phyloP scores from a whole-genome alignment of 148 eudicot genomes.

The Spergularia bocconei region DNA sequence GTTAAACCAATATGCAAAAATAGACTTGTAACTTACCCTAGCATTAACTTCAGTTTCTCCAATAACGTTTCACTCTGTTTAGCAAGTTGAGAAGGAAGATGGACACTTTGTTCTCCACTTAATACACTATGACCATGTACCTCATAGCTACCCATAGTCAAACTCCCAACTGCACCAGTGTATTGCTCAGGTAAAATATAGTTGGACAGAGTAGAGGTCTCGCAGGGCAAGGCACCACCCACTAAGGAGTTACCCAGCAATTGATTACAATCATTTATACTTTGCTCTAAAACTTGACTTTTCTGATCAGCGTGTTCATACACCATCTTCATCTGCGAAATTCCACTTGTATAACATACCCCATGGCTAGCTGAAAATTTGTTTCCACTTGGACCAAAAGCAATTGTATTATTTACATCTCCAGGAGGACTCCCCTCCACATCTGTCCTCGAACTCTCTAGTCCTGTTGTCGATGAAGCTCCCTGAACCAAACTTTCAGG shows the following conservation, averaged over 20 bases:
- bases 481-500: slow-evolving; percentile 60
- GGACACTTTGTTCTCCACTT: slow-evolving; percentile 31
- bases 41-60: slow-evolving; percentile 52
- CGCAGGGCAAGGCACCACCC: slow-evolving; percentile 24
- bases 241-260: slow-evolving; percentile 24
- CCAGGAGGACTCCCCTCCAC: slow-evolving; percentile 25
- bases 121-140: slow-evolving; percentile 22
- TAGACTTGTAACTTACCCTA: slow-evolving; percentile 41
- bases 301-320: slow-evolving; percentile 22
- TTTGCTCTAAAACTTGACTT: slow-evolving; percentile 29
- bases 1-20: not conserved
- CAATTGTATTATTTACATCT: slow-evolving; percentile 23
- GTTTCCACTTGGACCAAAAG: slow-evolving; percentile 24
- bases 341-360: slow-evolving; percentile 33
- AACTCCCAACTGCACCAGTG: slow-evolving; percentile 22
- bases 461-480: slow-evolving; percentile 32
- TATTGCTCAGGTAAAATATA: slow-evolving; percentile 24
- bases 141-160: slow-evolving; percentile 28
- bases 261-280: slow-evolving; percentile 27
- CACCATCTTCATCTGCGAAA: slow-evolving; percentile 19
- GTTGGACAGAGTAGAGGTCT: slow-evolving; percentile 24
- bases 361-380: slow-evolving; percentile 19
- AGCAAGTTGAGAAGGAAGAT: slow-evolving; percentile 49
- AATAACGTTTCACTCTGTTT: slow-evolving; percentile 56
- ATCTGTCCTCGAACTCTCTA: slow-evolving; percentile 36